These are phyloP conservation scores for Aspergillus sp. DNA, from an alignment of 2,329 filamentous ascomycete genomes.

Conservation along the genomic window DNA sequence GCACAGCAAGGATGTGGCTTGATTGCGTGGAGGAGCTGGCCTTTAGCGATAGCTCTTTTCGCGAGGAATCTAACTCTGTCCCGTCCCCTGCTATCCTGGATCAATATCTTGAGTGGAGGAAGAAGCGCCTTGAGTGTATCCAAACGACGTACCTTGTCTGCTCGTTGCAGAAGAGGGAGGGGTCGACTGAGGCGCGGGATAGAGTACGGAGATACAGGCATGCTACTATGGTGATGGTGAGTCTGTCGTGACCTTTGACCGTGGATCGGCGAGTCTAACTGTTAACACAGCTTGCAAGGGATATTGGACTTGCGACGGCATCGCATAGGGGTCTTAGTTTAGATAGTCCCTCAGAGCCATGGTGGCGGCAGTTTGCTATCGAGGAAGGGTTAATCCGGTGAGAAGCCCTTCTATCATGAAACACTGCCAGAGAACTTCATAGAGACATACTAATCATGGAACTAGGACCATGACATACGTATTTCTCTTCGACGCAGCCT, in stretches of 20 bases:
- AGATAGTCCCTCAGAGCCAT: constrained; percentile 9
- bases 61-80: neutral
- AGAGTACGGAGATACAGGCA: constrained; percentile 22
- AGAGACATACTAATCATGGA: neutral
- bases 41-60: constrained; percentile 18
- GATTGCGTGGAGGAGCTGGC: constrained; percentile 23
- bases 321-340: constrained; percentile 14
- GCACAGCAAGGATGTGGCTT: constrained; percentile 19
- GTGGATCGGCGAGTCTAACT: neutral
- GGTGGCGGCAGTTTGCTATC: constrained; percentile 23
- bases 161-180: constrained; percentile 27
- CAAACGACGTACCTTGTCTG: constrained; percentile 27
- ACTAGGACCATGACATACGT: constrained; percentile 25
- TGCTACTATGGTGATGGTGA: constrained; percentile 24
- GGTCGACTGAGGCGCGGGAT: constrained; percentile 19
- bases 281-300: constrained; percentile 16
- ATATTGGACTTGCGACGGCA: constrained; percentile 17
- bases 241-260: neutral
- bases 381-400: constrained; percentile 29
- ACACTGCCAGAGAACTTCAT: too few species aligned
- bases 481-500: constrained; percentile 29
- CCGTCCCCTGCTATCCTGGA: neutral
- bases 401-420: neutral
- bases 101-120: constrained; percentile 6
- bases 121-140: constrained; percentile 18